phyloP scores from a whole-genome alignment of 2,329 filamentous ascomycete genomes.

The Clarireedia monteithiana region DNA sequence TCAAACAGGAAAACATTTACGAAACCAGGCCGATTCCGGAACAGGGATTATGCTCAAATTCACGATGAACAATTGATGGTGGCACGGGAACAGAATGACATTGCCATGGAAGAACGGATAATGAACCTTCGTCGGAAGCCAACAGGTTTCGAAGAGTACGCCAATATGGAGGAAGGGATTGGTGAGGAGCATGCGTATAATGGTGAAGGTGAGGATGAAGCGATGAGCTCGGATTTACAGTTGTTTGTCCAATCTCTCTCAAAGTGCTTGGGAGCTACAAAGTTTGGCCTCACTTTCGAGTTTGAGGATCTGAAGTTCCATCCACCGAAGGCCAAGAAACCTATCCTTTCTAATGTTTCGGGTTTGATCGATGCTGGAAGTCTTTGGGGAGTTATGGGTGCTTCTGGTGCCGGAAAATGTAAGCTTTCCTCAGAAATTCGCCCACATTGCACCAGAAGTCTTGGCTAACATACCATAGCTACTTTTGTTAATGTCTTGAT shows the following conservation, averaged over 20 bases:
- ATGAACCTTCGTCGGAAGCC: slow-evolving; percentile 10
- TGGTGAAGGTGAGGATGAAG: slow-evolving; percentile 18
- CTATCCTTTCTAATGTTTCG: slow-evolving; percentile 45
- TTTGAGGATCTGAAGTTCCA: slow-evolving; percentile 44
- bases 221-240: slow-evolving; percentile 34
- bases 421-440: slow-evolving; percentile 2
- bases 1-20: slow-evolving; percentile 15
- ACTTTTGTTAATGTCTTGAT: slow-evolving; percentile 55
- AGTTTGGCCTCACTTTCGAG: slow-evolving; percentile 46
- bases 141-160: slow-evolving; percentile 16
- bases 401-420: slow-evolving; percentile 50
- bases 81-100: slow-evolving; percentile 6
- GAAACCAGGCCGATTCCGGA: slow-evolving; percentile 22
- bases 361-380: slow-evolving; percentile 46
- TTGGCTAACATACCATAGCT: slow-evolving; percentile 21
- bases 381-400: slow-evolving; percentile 52
- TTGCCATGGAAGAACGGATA: slow-evolving; percentile 14
- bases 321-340: slow-evolving; percentile 35
- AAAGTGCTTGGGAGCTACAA: slow-evolving; percentile 41
- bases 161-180: slow-evolving; percentile 8
- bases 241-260: slow-evolving; percentile 46
- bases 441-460: neutral
- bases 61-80: slow-evolving; percentile 18
- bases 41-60: slow-evolving; percentile 23
- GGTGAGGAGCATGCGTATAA: slow-evolving; percentile 13